These are phyloP conservation scores for Tetracladium setigerum DNA, from an alignment of 495 filamentous ascomycete species.

Conservation along the genomic window DNA sequence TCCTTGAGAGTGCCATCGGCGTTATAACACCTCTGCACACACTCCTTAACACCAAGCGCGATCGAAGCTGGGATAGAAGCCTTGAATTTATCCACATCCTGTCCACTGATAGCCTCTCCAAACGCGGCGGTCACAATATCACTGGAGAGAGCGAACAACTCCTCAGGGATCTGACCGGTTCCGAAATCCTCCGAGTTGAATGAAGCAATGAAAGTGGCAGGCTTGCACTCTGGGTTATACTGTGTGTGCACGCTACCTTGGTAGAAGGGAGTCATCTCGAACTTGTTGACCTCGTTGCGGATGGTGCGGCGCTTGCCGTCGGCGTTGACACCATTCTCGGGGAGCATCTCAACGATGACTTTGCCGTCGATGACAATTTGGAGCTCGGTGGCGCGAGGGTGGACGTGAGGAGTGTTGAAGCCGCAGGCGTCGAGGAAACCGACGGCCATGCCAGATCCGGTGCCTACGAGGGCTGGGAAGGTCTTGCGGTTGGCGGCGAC, in stretches of 20 bases:
- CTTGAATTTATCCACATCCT: constrained; percentile 29
- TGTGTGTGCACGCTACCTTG: constrained; percentile 39
- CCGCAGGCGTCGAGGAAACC: constrained; percentile 33
- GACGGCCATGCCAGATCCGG: constrained; percentile 30
- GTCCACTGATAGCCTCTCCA: constrained; percentile 23
- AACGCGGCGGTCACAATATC: constrained; percentile 29
- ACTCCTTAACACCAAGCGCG: constrained; percentile 18
- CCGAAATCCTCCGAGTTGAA: constrained; percentile 37
- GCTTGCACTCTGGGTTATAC: constrained; percentile 36
- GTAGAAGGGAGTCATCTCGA: constrained; percentile 35
- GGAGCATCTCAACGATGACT: constrained; percentile 31
- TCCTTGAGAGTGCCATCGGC: too few relatives aligned
- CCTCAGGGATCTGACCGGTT: constrained; percentile 22
- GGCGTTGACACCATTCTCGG: constrained; percentile 31
- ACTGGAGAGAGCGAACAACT: constrained; percentile 26
- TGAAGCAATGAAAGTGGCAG: constrained; percentile 31
- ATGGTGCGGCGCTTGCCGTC: constrained; percentile 18
- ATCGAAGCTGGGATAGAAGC: constrained; percentile 27
- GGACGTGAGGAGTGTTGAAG: constrained; percentile 41
- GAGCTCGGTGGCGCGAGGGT: constrained; percentile 39
- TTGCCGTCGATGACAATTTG: constrained; percentile 29
- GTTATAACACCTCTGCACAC: constrained; percentile 11
- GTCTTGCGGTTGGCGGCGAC: constrained; percentile 30
- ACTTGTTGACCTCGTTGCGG: constrained; percentile 23
- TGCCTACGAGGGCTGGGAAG: constrained; percentile 36